Conservation (phyloP, 2,329 filamentous ascomycete species). For the Sclerotinia minor region DNA sequence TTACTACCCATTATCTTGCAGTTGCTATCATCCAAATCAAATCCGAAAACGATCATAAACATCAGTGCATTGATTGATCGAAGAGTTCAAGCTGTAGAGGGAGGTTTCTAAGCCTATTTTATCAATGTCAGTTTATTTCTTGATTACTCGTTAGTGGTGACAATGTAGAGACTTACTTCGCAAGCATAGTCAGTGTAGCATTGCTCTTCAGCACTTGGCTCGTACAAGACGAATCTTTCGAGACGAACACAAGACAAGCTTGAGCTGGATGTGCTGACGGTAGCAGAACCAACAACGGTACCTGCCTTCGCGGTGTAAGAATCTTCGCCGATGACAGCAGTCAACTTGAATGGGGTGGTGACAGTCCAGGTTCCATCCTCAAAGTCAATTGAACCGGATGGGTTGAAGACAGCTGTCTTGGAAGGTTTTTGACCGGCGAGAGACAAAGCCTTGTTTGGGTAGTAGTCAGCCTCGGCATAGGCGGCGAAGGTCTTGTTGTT, state of each 20-base stretch:
- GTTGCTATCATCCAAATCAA: neutral
- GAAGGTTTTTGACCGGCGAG: conserved; percentile 1
- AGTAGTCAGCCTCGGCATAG: conserved; percentile 22
- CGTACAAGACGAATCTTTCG: conserved; percentile 21
- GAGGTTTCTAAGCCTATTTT: neutral
- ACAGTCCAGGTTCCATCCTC: conserved; percentile 23
- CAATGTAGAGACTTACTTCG: neutral
- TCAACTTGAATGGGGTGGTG: conserved; percentile 5
- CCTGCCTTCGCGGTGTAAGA: conserved; percentile 8
- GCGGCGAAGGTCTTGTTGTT: conserved; percentile 10
- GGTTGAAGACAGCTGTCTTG: conserved; percentile 11
- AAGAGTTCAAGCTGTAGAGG: neutral
- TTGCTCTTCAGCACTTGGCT: conserved; percentile 13
- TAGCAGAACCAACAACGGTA: conserved; percentile 7
- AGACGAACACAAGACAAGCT: conserved; percentile 12
- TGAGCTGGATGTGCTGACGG: conserved; percentile 8
- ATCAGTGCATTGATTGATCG: neutral
- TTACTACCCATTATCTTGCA: neutral
- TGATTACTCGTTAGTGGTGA: neutral
- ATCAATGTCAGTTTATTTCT: conserved; percentile 18
- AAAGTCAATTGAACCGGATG: conserved; percentile 13
- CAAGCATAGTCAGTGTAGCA: conserved; percentile 25
- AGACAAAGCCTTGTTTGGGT: conserved; percentile 8
- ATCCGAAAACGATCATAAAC: neutral
- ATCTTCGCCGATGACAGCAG: conserved; percentile 2